Evolutionary conservation across 2,329 filamentous ascomycete species (phyloP).

Genomic region (Ophiostoma triangulosporum): DNA sequence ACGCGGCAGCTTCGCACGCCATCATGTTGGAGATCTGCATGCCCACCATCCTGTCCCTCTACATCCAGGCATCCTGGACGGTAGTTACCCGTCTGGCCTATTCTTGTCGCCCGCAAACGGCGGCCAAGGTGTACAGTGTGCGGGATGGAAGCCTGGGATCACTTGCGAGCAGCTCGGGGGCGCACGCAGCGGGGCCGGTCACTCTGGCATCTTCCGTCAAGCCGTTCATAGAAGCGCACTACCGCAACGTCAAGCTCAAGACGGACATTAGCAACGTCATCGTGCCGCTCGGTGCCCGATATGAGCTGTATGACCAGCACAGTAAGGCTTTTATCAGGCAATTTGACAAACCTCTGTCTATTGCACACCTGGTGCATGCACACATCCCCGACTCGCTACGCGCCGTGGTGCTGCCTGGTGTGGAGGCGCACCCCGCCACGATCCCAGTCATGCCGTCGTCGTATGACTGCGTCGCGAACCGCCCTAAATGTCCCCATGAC

Average conservation of each 20-base stretch:
- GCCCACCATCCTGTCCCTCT: slow-evolving; percentile 22
- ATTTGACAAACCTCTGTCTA: slow-evolving; percentile 20
- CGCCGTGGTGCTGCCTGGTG: slow-evolving; percentile 22
- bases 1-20: slow-evolving; percentile 19
- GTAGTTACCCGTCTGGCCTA: slow-evolving; percentile 21
- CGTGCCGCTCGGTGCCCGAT: slow-evolving; percentile 30
- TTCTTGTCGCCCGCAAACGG: background rate
- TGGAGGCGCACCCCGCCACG: slow-evolving; percentile 18
- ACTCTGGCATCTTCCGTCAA: slow-evolving; percentile 8
- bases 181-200: background rate
- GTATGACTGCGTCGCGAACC: slow-evolving; percentile 38
- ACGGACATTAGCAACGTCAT: slow-evolving; percentile 28
- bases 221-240: slow-evolving; percentile 29
- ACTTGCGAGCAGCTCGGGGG: background rate
- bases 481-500: slow-evolving; percentile 31
- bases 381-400: slow-evolving; percentile 19
- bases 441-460: slow-evolving; percentile 33
- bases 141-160: background rate
- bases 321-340: slow-evolving; percentile 26
- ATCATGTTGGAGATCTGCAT: slow-evolving; percentile 29
- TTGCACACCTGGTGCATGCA: slow-evolving; percentile 31
- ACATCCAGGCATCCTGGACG: slow-evolving; percentile 29
- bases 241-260: slow-evolving; percentile 26
- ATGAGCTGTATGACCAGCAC: slow-evolving; percentile 32
- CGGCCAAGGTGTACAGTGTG: background rate